These are phyloP conservation scores for Apiospora aurea DNA, from an alignment of 2,329 filamentous ascomycete genomes.

Conservation along the genomic window DNA sequence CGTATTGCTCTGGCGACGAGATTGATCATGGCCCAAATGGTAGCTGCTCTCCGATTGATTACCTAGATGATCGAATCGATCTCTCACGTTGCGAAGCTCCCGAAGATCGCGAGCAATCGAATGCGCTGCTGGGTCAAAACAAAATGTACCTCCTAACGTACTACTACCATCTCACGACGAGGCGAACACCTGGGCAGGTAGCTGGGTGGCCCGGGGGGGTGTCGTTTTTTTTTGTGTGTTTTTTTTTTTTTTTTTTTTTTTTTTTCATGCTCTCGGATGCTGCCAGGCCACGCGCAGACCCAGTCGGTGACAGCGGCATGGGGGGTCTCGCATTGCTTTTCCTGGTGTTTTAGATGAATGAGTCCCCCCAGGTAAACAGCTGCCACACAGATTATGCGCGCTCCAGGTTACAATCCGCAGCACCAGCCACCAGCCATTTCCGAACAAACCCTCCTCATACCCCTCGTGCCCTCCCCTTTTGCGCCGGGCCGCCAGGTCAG, in stretches of 20 bases:
- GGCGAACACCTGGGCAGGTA: not conserved
- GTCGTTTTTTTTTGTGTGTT: not conserved
- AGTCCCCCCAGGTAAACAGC: not conserved
- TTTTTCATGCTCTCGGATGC: conserved; percentile 3
- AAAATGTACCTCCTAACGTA: no score
- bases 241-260: not conserved
- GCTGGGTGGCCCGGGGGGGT: not conserved
- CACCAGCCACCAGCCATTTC: not conserved
- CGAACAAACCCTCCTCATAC: not conserved
- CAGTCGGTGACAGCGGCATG: conserved; percentile 1
- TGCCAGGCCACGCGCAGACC: not conserved
- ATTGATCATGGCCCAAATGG: not conserved
- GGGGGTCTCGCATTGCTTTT: not conserved
- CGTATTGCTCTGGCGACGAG: conserved; percentile 9
- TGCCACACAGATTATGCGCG: not conserved
- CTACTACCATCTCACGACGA: not conserved
- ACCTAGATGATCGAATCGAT: not conserved
- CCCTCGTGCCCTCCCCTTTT: not conserved
- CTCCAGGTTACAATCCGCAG: not conserved
- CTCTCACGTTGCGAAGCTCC: not conserved
- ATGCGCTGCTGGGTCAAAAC: not conserved
- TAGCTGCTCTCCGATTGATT: not conserved
- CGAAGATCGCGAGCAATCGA: conserved; percentile 4
- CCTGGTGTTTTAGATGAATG: not conserved
- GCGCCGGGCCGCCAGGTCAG: not conserved